These are phyloP conservation scores for Guyanaporus albipodus DNA, from an alignment of 768 basidiomycete genomes.

Conservation along the genomic window DNA sequence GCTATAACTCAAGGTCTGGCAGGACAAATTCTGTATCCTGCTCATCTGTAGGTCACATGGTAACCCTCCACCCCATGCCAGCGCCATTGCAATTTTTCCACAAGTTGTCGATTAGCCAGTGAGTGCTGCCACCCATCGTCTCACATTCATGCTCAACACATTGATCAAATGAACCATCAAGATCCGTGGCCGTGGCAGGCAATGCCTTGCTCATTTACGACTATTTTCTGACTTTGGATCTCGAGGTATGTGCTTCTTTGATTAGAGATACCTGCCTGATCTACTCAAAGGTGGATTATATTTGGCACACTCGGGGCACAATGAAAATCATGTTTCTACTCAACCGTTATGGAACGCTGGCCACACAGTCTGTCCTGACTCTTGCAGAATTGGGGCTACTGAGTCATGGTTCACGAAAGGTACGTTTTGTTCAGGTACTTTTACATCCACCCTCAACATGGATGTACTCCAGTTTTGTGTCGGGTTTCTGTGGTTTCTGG, in stretches of 20 bases:
- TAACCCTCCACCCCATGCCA: neutral
- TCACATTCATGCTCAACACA: neutral
- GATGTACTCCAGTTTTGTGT: constrained; percentile 7
- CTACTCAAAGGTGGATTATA: constrained; percentile 1
- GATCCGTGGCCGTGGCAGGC: neutral
- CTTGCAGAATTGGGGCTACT: constrained; percentile 15
- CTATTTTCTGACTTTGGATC: constrained; percentile 9
- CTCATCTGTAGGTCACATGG: too few species aligned
- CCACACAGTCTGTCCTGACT: constrained; percentile 4
- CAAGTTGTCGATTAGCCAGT: neutral
- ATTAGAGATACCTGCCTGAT: neutral
- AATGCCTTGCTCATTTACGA: constrained; percentile 5
- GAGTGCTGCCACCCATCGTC: neutral
- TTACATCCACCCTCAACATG: neutral
- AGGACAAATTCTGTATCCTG: too few species aligned
- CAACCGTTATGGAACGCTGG: constrained; percentile 15
- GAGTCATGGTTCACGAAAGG: constrained; percentile 1
- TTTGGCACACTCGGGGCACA: constrained; percentile 1
- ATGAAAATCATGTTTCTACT: constrained; percentile 13
- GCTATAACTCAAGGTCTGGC: too few species aligned
- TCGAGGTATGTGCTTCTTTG: constrained; percentile 10
- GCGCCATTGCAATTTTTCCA: neutral
- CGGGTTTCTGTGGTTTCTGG: neutral
- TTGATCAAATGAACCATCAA: neutral
- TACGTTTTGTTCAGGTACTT: neutral